Percentiles rank a stretch among this genome's conserved stretches.
Evolutionary conservation across 2,329 filamentous ascomycete species (phyloP).

Genomic region (Bipolaris zeicola): DNA sequence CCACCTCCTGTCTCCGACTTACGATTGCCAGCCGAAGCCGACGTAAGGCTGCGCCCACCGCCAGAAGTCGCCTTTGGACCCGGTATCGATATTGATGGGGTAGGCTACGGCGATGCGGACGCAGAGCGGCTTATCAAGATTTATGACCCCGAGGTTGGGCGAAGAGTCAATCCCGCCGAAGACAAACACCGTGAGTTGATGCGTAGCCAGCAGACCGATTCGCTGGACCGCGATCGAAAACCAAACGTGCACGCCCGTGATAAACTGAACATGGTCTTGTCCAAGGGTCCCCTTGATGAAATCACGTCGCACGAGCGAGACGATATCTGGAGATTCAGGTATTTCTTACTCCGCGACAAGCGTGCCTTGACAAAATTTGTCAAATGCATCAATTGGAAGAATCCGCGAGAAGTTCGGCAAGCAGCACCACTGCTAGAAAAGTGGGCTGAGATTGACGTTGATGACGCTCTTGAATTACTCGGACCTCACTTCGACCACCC

Average conservation of each 20-base stretch:
- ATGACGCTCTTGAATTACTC: constrained; percentile 91
- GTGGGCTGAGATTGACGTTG: constrained; percentile 96
- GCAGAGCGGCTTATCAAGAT: constrained; percentile 75
- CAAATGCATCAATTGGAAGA: constrained; percentile 95
- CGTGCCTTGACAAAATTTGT: constrained; percentile 89
- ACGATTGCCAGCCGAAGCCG: constrained; percentile 65
- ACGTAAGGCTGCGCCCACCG: constrained; percentile 75
- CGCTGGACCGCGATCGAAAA: constrained; percentile 91
- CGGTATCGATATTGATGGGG: constrained; percentile 75
- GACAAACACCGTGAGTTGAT: constrained; percentile 92
- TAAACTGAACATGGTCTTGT: constrained; percentile 87
- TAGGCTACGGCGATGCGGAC: constrained; percentile 57
- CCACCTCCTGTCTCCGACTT: constrained; percentile 81
- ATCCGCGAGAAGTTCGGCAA: constrained; percentile 82
- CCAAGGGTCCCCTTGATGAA: constrained; percentile 88
- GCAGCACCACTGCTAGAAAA: constrained; percentile 87
- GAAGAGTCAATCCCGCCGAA: constrained; percentile 90
- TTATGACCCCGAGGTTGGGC: constrained; percentile 91
- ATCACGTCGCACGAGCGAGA: constrained; percentile 92
- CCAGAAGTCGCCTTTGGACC: constrained; percentile 90
- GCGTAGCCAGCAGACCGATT: constrained; percentile 89
- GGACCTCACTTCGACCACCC: constrained; percentile 90
- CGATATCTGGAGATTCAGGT: constrained; percentile 95
- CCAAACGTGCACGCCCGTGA: constrained; percentile 95
- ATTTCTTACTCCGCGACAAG: constrained; percentile 92